Evolutionary conservation across 164 flowering plant genomes (phyloP).

Genomic region (Berberis vulgaris): DNA sequence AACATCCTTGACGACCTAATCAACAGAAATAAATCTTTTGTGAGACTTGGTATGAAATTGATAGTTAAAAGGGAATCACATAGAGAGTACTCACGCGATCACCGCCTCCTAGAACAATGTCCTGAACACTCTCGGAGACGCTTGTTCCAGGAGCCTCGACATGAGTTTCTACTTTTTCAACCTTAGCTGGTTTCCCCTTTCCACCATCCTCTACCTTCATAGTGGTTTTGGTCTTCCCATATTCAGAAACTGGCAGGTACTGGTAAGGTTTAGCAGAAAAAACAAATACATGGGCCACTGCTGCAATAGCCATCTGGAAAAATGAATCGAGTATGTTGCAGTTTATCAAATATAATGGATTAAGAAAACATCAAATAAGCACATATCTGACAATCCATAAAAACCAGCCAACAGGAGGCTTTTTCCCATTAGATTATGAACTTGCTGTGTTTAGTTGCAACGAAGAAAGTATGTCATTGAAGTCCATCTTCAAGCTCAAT

Average conservation of each 20-base stretch:
- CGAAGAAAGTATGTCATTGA: no score
- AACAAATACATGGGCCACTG: conserved; percentile 71
- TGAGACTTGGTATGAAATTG: background rate
- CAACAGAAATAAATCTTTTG: background rate
- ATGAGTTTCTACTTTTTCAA: conserved; percentile 49
- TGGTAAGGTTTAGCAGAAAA: conserved; percentile 67
- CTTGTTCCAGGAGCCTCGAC: conserved; percentile 77
- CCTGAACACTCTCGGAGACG: conserved; percentile 75
- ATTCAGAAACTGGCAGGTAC: conserved; percentile 31
- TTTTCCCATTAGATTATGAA: no score
- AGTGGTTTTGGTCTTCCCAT: conserved; percentile 31
- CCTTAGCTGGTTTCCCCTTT: conserved; percentile 33
- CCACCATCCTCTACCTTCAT: conserved; percentile 36
- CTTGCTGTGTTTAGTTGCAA: no score
- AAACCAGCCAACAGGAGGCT: no score
- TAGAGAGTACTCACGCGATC: conserved; percentile 33
- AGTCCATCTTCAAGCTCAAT: no score
- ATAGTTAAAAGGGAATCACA: background rate
- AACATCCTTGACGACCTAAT: conserved; percentile 84
- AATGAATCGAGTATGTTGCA: background rate
- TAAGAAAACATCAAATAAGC: background rate
- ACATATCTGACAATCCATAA: no score
- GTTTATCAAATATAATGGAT: background rate
- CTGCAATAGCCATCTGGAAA: conserved; percentile 82
- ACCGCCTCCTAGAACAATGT: conserved; percentile 57